A percentile compares a stretch with the other conserved stretches of the same genome.
phyloP scores from a whole-genome alignment of 2,329 filamentous ascomycete genomes.

The Aspergillus proliferans region DNA sequence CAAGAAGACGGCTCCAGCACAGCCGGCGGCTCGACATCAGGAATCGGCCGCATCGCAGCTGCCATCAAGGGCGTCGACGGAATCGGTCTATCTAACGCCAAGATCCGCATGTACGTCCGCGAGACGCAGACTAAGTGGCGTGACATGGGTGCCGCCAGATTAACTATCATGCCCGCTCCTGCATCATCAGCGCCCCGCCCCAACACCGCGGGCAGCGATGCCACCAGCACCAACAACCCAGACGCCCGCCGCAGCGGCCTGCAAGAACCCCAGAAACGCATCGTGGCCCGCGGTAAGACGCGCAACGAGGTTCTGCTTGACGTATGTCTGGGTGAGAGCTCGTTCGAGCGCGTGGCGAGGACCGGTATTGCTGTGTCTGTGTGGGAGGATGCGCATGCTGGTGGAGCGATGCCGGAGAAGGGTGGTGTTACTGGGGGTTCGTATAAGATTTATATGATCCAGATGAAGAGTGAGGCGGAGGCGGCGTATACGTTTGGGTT shows the following conservation, averaged over 20 bases:
- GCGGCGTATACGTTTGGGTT: conserved; percentile 51
- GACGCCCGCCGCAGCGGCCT: conserved; percentile 37
- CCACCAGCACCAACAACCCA: conserved; percentile 12
- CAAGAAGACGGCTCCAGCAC: conserved; percentile 52
- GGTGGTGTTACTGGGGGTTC: conserved; percentile 54
- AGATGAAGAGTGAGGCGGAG: conserved; percentile 51
- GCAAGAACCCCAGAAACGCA: conserved; percentile 72
- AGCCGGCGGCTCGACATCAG: conserved; percentile 51
- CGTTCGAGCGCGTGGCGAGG: conserved; percentile 75
- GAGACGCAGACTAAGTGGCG: conserved; percentile 76
- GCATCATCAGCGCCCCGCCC: conserved; percentile 32
- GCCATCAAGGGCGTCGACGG: conserved; percentile 52
- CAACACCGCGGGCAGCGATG: conserved; percentile 45
- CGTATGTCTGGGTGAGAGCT: conserved; percentile 74
- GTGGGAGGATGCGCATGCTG: conserved; percentile 68
- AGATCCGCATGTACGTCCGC: conserved; percentile 78
- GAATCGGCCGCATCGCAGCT: conserved; percentile 47
- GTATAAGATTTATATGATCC: conserved; percentile 60
- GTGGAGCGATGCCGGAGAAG: conserved; percentile 46
- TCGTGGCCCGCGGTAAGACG: conserved; percentile 69
- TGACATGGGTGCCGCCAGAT: conserved; percentile 75
- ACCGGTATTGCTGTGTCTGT: conserved; percentile 85
- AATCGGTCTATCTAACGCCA: conserved; percentile 63
- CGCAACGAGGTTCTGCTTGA: conserved; percentile 66
- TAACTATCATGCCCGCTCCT: conserved; percentile 68